Conservation (phyloP, 768 basidiomycete species). For the Hysterangium stoloniferum region DNA sequence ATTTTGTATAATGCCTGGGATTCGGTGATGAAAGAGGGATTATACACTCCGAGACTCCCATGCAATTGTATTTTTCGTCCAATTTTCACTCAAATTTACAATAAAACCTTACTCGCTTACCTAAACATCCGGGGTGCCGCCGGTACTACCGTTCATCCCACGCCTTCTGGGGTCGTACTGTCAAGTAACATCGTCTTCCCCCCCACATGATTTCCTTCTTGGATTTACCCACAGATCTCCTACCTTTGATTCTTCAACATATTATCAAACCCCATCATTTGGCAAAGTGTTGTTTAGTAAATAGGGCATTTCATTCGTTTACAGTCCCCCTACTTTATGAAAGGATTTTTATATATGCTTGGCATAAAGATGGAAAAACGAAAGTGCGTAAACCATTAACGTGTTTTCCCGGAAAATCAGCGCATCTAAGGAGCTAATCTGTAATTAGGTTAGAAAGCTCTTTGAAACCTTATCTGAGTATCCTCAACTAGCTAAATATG, state of each 20-base stretch:
- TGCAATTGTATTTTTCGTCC: too few species aligned
- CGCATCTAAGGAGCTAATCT: background rate
- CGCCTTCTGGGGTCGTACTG: too few species aligned
- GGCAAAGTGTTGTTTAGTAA: slow-evolving; percentile 47
- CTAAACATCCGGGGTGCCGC: too few species aligned
- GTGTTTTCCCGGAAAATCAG: background rate
- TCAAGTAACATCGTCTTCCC: too few species aligned
- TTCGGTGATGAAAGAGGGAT: too few species aligned
- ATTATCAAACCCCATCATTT: slow-evolving; percentile 48
- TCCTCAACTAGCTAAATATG: slow-evolving; percentile 49
- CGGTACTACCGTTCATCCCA: too few species aligned
- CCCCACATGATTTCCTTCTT: slow-evolving; percentile 35
- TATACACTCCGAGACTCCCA: too few species aligned
- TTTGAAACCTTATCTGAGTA: slow-evolving; percentile 52
- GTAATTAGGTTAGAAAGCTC: slow-evolving; percentile 47
- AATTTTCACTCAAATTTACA: too few species aligned
- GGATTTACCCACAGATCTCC: slow-evolving; percentile 60
- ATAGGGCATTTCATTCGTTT: slow-evolving; percentile 44
- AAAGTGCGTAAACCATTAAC: slow-evolving; percentile 34
- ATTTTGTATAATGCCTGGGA: too few species aligned
- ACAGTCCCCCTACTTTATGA: slow-evolving; percentile 48
- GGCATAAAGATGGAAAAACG: slow-evolving; percentile 58
- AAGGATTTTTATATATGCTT: slow-evolving; percentile 54
- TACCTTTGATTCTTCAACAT: slow-evolving; percentile 46
- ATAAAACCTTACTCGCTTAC: too few species aligned